These are phyloP conservation scores for Trypanosoma boissoni DNA, from an alignment of 208 protist species.

Conservation along the genomic window DNA sequence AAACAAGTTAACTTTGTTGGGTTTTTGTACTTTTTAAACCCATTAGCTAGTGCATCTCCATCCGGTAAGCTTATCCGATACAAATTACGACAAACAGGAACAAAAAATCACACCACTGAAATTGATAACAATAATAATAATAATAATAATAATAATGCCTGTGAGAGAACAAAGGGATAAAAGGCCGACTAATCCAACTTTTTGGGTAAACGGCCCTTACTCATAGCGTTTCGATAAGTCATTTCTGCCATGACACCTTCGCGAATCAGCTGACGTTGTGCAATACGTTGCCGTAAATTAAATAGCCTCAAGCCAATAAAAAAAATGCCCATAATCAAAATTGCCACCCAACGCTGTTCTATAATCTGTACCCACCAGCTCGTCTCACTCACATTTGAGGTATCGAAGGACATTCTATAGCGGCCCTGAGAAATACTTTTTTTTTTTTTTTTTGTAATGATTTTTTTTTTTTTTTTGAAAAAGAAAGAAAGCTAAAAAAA, in stretches of 20 bases:
- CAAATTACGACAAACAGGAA: no score
- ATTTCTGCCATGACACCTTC: slow-evolving; percentile 69
- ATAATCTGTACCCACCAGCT: slow-evolving; percentile 18
- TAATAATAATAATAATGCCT: no score
- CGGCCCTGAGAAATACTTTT: no score
- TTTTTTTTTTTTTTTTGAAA: slow-evolving; percentile 28
- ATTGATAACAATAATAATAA: no score
- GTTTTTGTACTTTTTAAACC: no score
- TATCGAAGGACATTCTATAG: background rate
- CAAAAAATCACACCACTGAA: no score
- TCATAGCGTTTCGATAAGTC: slow-evolving; percentile 28
- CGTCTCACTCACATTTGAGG: background rate
- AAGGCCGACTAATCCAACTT: no score
- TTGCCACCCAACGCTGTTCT: slow-evolving; percentile 72
- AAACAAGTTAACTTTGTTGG: no score
- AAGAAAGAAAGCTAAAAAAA: slow-evolving; percentile 27
- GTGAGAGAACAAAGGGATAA: no score
- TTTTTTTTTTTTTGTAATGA: slow-evolving; percentile 18
- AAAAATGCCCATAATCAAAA: slow-evolving; percentile 66
- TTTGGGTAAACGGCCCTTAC: no score
- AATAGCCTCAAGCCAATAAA: slow-evolving; percentile 76
- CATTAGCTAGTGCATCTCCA: no score
- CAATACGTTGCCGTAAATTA: slow-evolving; percentile 66
- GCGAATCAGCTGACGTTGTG: slow-evolving; percentile 54
- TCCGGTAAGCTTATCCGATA: no score